phyloP scores from a whole-genome alignment of 2,329 filamentous ascomycete genomes.

The Onygenales sp. region DNA sequence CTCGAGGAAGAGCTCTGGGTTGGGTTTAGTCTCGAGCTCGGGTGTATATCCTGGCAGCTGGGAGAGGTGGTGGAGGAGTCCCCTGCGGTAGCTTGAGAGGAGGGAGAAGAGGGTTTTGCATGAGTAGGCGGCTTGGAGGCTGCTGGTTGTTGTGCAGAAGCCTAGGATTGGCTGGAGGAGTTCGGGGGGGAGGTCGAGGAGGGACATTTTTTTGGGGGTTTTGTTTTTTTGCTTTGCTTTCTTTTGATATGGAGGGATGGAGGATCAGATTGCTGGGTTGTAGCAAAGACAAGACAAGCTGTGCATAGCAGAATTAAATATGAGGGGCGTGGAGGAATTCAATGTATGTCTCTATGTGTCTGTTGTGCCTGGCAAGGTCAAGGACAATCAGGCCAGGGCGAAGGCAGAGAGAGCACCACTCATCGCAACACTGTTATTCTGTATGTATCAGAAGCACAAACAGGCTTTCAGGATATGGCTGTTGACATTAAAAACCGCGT shows the following conservation, averaged over 20 bases:
- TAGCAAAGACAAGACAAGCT: no score
- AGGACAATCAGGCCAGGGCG: no score
- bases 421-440: no score
- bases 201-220: not conserved
- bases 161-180: conserved; percentile 30
- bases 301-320: no score
- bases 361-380: no score
- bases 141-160: conserved; percentile 24
- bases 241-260: not conserved
- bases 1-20: conserved; percentile 21
- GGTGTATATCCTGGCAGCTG: conserved; percentile 22
- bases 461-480: no score
- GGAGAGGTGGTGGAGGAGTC: conserved; percentile 27
- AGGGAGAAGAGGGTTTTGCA: conserved; percentile 27
- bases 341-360: no score
- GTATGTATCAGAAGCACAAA: no score
- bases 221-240: not conserved
- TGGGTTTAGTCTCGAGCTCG: conserved; percentile 11
- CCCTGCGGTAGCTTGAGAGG: conserved; percentile 24
- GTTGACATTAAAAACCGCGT: no score
- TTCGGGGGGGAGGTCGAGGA: conserved; percentile 33
- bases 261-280: not conserved
- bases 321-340: no score
- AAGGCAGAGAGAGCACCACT: no score
- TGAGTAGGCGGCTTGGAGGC: conserved; percentile 27